A percentile compares a stretch with the other conserved stretches of the same genome.
These are phyloP conservation scores for Martensiomyces pterosporus DNA, from an alignment of 192 early-diverging fungal genomes.

Conservation along the genomic window DNA sequence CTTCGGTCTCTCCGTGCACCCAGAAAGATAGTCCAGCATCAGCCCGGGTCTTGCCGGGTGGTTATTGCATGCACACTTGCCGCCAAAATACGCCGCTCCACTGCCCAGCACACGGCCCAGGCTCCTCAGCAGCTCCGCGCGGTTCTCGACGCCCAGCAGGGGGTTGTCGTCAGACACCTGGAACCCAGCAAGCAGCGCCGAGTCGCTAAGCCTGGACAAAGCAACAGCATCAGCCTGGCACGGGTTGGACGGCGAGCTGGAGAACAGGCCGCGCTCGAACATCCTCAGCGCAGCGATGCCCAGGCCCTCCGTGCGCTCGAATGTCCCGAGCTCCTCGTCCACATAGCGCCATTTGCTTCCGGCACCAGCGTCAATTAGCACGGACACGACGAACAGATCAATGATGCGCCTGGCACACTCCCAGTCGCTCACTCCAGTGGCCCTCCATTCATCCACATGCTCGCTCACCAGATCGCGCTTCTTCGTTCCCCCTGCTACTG, in stretches of 20 bases:
- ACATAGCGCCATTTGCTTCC: slow-evolving; percentile 75
- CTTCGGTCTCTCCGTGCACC: slow-evolving; percentile 43
- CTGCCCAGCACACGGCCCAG: slow-evolving; percentile 57
- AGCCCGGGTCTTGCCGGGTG: slow-evolving; percentile 72
- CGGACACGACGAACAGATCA: slow-evolving; percentile 85
- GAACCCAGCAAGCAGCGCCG: slow-evolving; percentile 54
- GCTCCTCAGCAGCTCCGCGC: slow-evolving; percentile 61
- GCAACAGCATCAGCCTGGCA: slow-evolving; percentile 65
- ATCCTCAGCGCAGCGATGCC: slow-evolving; percentile 80
- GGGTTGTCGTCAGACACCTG: slow-evolving; percentile 77
- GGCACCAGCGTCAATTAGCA: slow-evolving; percentile 90
- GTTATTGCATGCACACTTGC: slow-evolving; percentile 17
- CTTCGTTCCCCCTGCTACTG: slow-evolving; percentile 51
- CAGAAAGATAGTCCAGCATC: slow-evolving; percentile 74
- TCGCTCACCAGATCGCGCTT: slow-evolving; percentile 49
- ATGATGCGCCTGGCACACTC: slow-evolving; percentile 67
- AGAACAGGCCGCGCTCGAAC: slow-evolving; percentile 79
- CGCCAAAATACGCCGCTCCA: slow-evolving; percentile 58
- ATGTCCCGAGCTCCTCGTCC: slow-evolving; percentile 46
- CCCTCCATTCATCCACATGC: slow-evolving; percentile 27
- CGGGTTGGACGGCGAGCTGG: slow-evolving; percentile 50
- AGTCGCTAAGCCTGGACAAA: slow-evolving; percentile 23
- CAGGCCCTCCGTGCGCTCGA: slow-evolving; percentile 77
- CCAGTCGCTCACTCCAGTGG: slow-evolving; percentile 16
- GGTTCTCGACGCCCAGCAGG: slow-evolving; percentile 75